These are phyloP conservation scores for Rhizopus stolonifer DNA, from an alignment of 371 early-diverging fungal genomes.

Conservation along the genomic window DNA sequence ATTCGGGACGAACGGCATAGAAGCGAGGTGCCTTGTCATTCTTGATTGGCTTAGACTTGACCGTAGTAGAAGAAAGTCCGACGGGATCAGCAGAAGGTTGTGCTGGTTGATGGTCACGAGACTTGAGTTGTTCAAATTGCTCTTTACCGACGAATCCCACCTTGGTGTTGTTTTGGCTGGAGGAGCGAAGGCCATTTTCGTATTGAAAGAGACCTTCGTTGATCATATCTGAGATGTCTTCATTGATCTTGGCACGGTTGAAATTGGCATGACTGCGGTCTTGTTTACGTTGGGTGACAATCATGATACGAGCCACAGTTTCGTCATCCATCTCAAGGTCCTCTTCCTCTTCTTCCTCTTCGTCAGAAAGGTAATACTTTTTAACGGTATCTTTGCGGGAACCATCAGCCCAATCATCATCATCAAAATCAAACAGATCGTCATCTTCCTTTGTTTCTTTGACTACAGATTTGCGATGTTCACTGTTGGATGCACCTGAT, in stretches of 20 bases:
- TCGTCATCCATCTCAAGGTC: constrained; percentile 85
- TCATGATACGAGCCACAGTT: constrained; percentile 81
- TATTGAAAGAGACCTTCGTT: constrained; percentile 93
- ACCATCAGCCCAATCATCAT: constrained; percentile 62
- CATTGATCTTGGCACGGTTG: constrained; percentile 82
- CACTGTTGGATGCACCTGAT: constrained; percentile 20
- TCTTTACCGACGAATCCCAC: constrained; percentile 71
- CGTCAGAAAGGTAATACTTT: constrained; percentile 68
- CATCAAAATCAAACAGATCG: constrained; percentile 78
- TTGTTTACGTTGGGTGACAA: constrained; percentile 86
- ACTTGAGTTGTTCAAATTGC: constrained; percentile 56
- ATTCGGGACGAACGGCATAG: constrained; percentile 62
- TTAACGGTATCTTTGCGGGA: constrained; percentile 57
- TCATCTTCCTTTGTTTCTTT: constrained; percentile 72
- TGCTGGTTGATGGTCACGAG: constrained; percentile 17
- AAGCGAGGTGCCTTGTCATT: constrained; percentile 59
- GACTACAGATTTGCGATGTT: constrained; percentile 29
- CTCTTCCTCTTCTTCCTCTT: constrained; percentile 64
- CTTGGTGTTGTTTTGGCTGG: constrained; percentile 48
- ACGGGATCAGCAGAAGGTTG: constrained; percentile 23
- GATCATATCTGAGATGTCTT: constrained; percentile 90
- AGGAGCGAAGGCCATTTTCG: constrained; percentile 67
- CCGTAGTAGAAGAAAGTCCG: constrained; percentile 22
- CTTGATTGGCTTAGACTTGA: constrained; percentile 30
- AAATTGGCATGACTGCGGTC: constrained; percentile 72